phyloP scores from a whole-genome alignment of 352 stramenopile species.

The Phytophthora cactorum region DNA sequence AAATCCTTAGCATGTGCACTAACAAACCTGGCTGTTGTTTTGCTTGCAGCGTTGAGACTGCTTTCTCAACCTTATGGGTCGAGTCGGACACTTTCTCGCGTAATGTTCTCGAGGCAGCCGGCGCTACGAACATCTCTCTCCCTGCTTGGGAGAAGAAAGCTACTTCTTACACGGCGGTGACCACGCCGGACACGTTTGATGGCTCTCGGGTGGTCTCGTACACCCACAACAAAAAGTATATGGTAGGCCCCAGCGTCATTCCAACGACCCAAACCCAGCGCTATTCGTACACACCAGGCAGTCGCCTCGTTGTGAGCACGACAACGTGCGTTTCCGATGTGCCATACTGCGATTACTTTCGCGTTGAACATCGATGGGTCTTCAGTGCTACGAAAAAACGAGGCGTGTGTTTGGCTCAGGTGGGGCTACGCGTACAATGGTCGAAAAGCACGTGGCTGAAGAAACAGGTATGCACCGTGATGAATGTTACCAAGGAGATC shows the following conservation, averaged over 20 bases:
- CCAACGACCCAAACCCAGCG: slow-evolving; percentile 76
- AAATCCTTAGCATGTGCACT: background rate
- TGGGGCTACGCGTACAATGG: slow-evolving; percentile 79
- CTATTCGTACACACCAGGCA: slow-evolving; percentile 53
- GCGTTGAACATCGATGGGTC: slow-evolving; percentile 86
- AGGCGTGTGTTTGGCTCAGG: slow-evolving; percentile 52
- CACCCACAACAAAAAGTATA: slow-evolving; percentile 91
- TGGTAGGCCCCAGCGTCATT: slow-evolving; percentile 82
- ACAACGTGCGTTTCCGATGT: slow-evolving; percentile 79
- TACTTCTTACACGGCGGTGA: slow-evolving; percentile 60
- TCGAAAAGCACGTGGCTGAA: slow-evolving; percentile 89
- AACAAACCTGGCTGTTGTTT: slow-evolving; percentile 6
- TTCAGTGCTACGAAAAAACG: slow-evolving; percentile 65
- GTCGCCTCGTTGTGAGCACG: slow-evolving; percentile 70
- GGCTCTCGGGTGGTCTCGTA: slow-evolving; percentile 61
- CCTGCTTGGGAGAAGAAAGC: slow-evolving; percentile 52
- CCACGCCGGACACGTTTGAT: slow-evolving; percentile 68
- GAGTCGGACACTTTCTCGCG: slow-evolving; percentile 58
- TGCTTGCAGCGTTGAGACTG: slow-evolving; percentile 64
- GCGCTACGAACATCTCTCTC: slow-evolving; percentile 70
- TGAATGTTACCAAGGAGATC: too few relatives aligned
- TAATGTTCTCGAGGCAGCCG: slow-evolving; percentile 47
- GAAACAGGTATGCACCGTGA: slow-evolving; percentile 62
- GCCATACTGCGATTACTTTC: slow-evolving; percentile 89
- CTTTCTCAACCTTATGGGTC: slow-evolving; percentile 66